Percentiles rank a stretch among this genome's conserved stretches.
Conservation (phyloP, 2,329 filamentous ascomycete genomes). For the Colletotrichum trifolii region DNA sequence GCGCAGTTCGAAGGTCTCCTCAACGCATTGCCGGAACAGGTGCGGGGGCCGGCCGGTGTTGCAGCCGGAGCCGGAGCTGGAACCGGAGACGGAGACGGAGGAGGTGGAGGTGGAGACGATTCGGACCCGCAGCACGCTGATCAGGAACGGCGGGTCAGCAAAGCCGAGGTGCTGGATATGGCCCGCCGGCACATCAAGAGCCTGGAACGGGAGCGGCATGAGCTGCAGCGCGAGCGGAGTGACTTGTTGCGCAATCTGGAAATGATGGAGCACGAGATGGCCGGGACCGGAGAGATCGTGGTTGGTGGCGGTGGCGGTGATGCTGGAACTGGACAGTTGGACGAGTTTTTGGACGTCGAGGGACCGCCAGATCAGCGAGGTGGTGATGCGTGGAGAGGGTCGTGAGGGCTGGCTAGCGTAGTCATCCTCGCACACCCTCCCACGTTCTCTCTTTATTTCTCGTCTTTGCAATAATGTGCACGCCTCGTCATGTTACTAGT, state of each 20-base stretch:
- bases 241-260: conserved; percentile 39
- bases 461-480: not conserved
- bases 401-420: conserved; percentile 4
- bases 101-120: conserved; percentile 19
- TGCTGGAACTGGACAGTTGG: not conserved
- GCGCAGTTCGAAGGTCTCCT: conserved; percentile 46
- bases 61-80: not conserved
- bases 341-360: conserved; percentile 26
- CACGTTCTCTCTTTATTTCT: not conserved
- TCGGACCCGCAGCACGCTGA: conserved; percentile 39
- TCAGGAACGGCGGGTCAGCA: conserved; percentile 45
- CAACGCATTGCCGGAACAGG: conserved; percentile 41
- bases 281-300: not conserved
- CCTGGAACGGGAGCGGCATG: conserved; percentile 45
- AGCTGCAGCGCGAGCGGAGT: conserved; percentile 44
- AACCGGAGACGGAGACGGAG: conserved; percentile 9
- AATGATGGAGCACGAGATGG: conserved; percentile 29
- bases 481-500: too few species aligned
- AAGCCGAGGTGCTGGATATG: conserved; percentile 50
- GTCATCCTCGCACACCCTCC: not conserved
- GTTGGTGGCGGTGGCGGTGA: too few species aligned
- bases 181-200: conserved; percentile 47
- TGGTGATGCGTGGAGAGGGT: conserved; percentile 16
- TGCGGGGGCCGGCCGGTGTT: conserved; percentile 26
- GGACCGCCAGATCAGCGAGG: conserved; percentile 13